Evolutionary conservation across 352 stramenopile species (phyloP).

Genomic region (Pythium brachiatum): DNA sequence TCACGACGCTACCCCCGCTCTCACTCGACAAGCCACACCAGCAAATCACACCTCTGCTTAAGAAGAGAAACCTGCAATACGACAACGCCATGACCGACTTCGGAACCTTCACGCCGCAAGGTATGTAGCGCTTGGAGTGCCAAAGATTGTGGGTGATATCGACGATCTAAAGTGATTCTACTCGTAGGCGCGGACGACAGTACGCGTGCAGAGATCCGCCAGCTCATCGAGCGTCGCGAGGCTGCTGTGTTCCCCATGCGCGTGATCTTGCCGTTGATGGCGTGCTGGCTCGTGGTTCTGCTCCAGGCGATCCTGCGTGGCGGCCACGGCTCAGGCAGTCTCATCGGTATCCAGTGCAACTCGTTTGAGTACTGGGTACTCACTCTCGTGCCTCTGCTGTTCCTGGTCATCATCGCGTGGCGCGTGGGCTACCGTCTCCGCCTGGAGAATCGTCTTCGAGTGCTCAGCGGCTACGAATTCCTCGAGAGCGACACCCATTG

Average conservation of each 20-base stretch:
- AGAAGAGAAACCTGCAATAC: background rate
- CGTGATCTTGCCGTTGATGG: constrained; percentile 54
- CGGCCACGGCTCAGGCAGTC: constrained; percentile 60
- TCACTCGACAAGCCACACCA: background rate
- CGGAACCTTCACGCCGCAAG: constrained; percentile 2
- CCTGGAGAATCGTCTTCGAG: constrained; percentile 56
- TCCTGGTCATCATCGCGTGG: constrained; percentile 23
- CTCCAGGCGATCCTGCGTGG: constrained; percentile 69
- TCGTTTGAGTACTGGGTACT: constrained; percentile 91
- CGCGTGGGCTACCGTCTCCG: constrained; percentile 35
- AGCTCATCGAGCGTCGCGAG: constrained; percentile 43
- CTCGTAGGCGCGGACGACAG: constrained; percentile 32
- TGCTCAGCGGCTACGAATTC: constrained; percentile 75
- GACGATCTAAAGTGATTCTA: no score
- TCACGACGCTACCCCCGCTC: constrained; percentile 50
- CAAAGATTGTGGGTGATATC: no score
- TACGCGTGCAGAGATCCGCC: constrained; percentile 30
- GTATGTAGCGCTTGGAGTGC: no score
- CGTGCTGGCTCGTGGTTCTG: constrained; percentile 70
- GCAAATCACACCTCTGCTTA: constrained; percentile 4
- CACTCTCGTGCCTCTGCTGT: constrained; percentile 82
- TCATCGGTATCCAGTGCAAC: constrained; percentile 93
- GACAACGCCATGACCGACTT: background rate
- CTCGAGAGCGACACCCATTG: constrained; percentile 93
- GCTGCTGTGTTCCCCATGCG: constrained; percentile 47